Evolutionary conservation across 768 basidiomycete genomes (phyloP), one percentile per base, ranked within the genome.

Genomic region (Cystoderma amianthinum): DNA sequence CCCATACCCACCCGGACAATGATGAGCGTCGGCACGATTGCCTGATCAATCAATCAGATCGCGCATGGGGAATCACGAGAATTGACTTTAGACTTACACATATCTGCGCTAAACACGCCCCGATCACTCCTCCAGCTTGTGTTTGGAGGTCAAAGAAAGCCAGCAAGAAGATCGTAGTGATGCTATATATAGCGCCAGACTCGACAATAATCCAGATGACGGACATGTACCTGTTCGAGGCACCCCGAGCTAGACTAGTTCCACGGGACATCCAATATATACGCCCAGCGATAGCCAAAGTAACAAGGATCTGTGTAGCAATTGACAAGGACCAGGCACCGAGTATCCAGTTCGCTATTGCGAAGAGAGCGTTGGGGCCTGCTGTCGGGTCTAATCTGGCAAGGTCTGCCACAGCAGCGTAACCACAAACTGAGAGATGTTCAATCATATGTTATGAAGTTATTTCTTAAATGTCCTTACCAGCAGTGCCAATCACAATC

Each of bases 121-220:
- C 36, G 17, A 49, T 36, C 10, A 51, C 38, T 3, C 42, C 38
- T 3, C 46, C 48, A 16, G 47, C 45, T 23, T 48, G 40, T 15
- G 43, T 39, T 18, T 42, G 40, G 13, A 51, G 28, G 11, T 42
- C 44, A 28, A 36, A 46, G n/a, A 51, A 50, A 0, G 32, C 43
- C 2, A 54, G 17, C 32, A 48, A 36, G 6, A 51, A 38, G 3
- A 48, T 35, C 3, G 44, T 42, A 5, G 48, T 44, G 20, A 45
- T 5, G 25, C 43, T 43, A 25, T 54, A 50, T 13, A 51, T 41
- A 4, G 43, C 44, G 12, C 53, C 50, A 3, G 50, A 54, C 28
- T 51, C 50, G 15, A 54, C 35, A 12, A 54, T 39, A 12, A 45
- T 44, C 41, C 45, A 45, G 15, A 48, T 39, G 11, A 50, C 28